A percentile compares a stretch with the other conserved stretches of the same genome.
Conservation (phyloP, 148 eudicot species). For the Chenopodium quinoa region DNA sequence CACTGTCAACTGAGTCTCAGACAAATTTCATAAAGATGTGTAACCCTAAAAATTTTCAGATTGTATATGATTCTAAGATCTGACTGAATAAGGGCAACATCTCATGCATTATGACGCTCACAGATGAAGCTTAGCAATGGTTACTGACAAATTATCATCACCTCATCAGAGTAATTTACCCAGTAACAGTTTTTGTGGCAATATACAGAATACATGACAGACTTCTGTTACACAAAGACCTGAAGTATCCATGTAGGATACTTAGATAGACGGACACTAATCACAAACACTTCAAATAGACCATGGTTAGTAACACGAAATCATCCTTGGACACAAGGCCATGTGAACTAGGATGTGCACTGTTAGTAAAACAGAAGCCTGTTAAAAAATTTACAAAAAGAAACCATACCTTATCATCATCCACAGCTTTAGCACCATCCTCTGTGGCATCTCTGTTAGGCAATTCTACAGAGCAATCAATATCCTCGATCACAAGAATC, state of each 20-base stretch:
- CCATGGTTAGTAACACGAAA: background rate
- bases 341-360: background rate
- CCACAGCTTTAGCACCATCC: conserved; percentile 16
- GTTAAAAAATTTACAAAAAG: background rate
- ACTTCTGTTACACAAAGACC: too few relatives aligned
- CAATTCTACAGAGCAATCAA: conserved; percentile 26
- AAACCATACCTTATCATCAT: conserved; percentile 31
- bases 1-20: background rate
- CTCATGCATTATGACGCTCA: background rate
- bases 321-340: too few relatives aligned
- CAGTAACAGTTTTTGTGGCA: background rate
- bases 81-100: background rate
- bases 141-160: background rate
- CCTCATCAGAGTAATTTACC: too few relatives aligned
- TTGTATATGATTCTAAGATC: background rate
- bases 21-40: background rate
- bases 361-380: background rate
- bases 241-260: too few relatives aligned
- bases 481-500: conserved; percentile 39
- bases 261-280: too few relatives aligned
- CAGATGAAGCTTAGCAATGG: background rate
- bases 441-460: conserved; percentile 25
- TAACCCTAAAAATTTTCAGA: background rate
- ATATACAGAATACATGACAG: background rate
- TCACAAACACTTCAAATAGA: too few relatives aligned